Evolutionary conservation across 345 rosid species (phyloP).

Genomic region (Firmiana major): DNA sequence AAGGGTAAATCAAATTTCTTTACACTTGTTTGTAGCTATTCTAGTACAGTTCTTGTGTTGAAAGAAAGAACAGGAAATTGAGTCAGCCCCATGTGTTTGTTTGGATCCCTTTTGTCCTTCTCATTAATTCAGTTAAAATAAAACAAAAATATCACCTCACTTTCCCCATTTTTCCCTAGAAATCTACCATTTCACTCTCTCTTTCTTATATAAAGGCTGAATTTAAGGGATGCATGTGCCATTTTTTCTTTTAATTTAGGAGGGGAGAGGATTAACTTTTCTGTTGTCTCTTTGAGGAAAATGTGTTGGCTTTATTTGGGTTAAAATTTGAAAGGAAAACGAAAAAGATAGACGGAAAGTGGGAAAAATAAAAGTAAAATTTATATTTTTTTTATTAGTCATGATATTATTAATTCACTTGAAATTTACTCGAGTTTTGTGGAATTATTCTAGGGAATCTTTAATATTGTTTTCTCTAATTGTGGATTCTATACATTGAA

Average conservation of each 20-base stretch:
- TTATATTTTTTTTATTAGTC: background rate
- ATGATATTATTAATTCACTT: too few relatives aligned
- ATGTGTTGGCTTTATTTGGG: background rate
- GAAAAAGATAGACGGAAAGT: background rate
- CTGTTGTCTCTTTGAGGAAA: background rate
- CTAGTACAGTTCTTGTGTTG: background rate
- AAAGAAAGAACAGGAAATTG: background rate
- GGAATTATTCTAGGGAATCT: background rate
- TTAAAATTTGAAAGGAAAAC: background rate
- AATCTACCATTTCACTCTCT: background rate
- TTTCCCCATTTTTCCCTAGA: background rate
- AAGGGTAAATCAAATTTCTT: background rate
- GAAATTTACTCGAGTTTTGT: background rate
- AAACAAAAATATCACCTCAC: background rate
- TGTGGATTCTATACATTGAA: background rate
- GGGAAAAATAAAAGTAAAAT: background rate
- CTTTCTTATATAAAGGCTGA: background rate
- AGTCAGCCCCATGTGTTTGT: conserved; percentile 5
- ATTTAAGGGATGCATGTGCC: background rate
- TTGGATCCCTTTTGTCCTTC: background rate
- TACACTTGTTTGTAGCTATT: background rate
- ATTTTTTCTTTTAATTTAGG: too few relatives aligned
- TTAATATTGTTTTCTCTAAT: background rate
- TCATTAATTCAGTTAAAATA: background rate
- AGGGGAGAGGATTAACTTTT: background rate